A percentile compares a stretch with the other conserved stretches of the same genome.
Conservation (phyloP, 768 basidiomycete genomes). For the Termitomyces sp. region DNA sequence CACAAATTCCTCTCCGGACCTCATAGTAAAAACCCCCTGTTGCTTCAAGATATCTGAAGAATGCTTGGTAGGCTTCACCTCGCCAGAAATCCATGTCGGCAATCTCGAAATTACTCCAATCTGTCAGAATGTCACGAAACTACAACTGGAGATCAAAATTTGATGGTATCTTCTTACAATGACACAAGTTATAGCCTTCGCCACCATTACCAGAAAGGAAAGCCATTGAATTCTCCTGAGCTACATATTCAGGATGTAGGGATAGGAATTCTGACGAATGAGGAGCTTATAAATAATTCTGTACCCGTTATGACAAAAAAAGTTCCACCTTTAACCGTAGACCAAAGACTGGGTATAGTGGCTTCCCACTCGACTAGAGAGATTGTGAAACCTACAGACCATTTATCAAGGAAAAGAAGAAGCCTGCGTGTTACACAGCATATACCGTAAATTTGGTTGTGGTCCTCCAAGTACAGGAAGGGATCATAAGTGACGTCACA, state of each 20-base stretch:
- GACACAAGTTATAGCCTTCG: conserved; percentile 63
- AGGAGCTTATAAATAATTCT: neutral
- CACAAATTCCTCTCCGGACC: conserved; percentile 31
- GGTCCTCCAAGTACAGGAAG: conserved; percentile 74
- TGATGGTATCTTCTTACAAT: conserved; percentile 36
- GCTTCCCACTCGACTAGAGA: conserved; percentile 72
- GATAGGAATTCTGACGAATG: conserved; percentile 54
- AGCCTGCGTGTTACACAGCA: neutral
- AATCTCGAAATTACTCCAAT: conserved; percentile 93
- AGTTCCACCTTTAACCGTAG: conserved; percentile 55
- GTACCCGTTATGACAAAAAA: neutral
- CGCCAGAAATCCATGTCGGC: conserved; percentile 89
- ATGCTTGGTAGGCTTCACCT: conserved; percentile 74
- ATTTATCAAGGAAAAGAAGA: neutral
- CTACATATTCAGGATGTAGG: conserved; percentile 55
- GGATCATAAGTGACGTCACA: conserved; percentile 82
- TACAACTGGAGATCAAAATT: neutral
- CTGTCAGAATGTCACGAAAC: conserved; percentile 25
- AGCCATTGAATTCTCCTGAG: conserved; percentile 60
- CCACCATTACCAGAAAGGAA: conserved; percentile 74
- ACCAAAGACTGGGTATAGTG: conserved; percentile 82
- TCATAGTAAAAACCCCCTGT: conserved; percentile 92
- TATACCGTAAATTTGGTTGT: conserved; percentile 44
- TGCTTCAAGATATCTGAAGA: conserved; percentile 77
- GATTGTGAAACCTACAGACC: conserved; percentile 63